These are phyloP conservation scores for Septoria petroselini DNA, from an alignment of 2,329 filamentous ascomycete genomes.

Conservation along the genomic window DNA sequence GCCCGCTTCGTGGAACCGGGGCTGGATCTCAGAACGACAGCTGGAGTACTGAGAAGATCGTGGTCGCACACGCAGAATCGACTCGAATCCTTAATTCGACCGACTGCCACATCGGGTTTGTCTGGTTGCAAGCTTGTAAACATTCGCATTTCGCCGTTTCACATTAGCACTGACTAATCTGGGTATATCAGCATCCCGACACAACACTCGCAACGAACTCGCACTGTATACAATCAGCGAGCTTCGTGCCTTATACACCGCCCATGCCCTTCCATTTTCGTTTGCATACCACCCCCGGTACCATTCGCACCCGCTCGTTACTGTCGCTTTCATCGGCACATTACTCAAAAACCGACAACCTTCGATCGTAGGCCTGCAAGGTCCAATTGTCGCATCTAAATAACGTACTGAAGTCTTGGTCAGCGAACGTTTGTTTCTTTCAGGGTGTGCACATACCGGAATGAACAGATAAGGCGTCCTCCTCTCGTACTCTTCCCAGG, in stretches of 20 bases:
- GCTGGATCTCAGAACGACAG: too few relatives aligned
- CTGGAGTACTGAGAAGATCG: too few relatives aligned
- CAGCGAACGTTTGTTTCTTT: constrained; percentile 3
- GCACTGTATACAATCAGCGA: constrained; percentile 9
- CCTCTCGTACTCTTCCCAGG: constrained; percentile 77
- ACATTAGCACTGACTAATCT: constrained; percentile 2
- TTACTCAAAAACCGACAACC: not conserved
- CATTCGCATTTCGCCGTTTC: not conserved
- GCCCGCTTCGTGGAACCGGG: too few relatives aligned
- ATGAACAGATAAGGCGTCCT: constrained; percentile 82
- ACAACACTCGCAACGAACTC: constrained; percentile 1
- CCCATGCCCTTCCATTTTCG: not conserved
- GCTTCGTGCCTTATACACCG: not conserved
- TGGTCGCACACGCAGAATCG: too few relatives aligned
- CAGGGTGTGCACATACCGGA: constrained; percentile 47
- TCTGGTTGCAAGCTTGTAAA: too few relatives aligned
- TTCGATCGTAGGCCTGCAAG: not conserved
- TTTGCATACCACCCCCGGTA: not conserved
- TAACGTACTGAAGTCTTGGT: constrained; percentile 23
- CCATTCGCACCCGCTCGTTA: not conserved
- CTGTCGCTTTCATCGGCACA: constrained; percentile 5
- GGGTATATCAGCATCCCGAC: constrained; percentile 7
- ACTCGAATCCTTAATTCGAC: too few relatives aligned
- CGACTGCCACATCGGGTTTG: too few relatives aligned
- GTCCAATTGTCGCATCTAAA: constrained; percentile 18